Evolutionary conservation across 75 land plant genomes (phyloP), one percentile per base, ranked within the genome.

Genomic region (Pseudotsuga menziesii): DNA sequence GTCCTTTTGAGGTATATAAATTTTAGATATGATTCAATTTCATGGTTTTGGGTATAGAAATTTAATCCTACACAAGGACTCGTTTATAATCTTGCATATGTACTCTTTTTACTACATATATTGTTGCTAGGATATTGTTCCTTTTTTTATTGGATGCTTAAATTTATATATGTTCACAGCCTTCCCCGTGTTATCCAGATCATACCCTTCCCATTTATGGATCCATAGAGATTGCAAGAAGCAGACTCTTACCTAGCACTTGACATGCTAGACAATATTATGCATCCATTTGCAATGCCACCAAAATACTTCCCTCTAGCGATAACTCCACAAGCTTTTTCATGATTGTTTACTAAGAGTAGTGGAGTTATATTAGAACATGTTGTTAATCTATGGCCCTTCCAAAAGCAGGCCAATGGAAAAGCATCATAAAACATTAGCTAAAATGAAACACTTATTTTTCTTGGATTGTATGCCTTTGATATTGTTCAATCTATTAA

Each of bases 221-320:
- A 90, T n/a, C 97, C 99, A 58, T 92, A 89, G 74, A 90, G 91
- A 67, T 77, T 96, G 79, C 97, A 96, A 75, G 99, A 92, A 73
- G 87, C 85, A 48, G 94, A 85, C 5, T 82, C 91, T 19, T 94
- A 79, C 81, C 86, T 94, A n/a, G 89, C 99, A 6, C 75, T 96
- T 64, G 90, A 92, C 57, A 90, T 77, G 81, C 83, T 96, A 88
- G 99, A 96, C 84, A 89, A 81, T 62, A 84, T 96, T 95, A 76
- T 96, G 55, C 91, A 86, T 23, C 94, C 93, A 76, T 96, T 96
- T 88, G 99, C 99, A 11, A 96, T 96, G 99, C 99, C 99, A 64
- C 94, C 99, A 3, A 98, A 96, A 77, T 97, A 96, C 69, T 96
- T 96, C 64, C 99, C 98, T 55, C 99, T 98, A 19, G 90, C 99